Evolutionary conservation across 2,329 filamentous ascomycete genomes (phyloP).

Genomic region (Metarhizium rileyi): DNA sequence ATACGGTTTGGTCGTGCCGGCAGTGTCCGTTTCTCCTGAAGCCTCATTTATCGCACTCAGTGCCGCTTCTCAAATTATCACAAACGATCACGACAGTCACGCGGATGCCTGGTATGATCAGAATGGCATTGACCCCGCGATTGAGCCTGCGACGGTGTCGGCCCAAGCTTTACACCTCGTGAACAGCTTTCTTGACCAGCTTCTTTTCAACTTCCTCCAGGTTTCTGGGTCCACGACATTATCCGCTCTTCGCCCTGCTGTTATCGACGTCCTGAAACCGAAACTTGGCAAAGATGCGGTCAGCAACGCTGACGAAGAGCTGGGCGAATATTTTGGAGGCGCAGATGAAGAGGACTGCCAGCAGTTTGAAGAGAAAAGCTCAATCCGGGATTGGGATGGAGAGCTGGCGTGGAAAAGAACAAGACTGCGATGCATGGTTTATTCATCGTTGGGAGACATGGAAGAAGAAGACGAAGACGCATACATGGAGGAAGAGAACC

Average conservation of each 20-base stretch:
- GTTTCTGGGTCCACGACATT: conserved; percentile 70
- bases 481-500: conserved; percentile 70
- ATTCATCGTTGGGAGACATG: conserved; percentile 90
- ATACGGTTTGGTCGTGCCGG: conserved; percentile 54
- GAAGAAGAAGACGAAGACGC: conserved; percentile 96
- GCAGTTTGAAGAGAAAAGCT: conserved; percentile 40
- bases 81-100: conserved; percentile 73
- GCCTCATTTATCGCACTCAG: conserved; percentile 82
- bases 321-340: conserved; percentile 77
- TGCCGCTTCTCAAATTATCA: conserved; percentile 85
- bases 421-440: conserved; percentile 92
- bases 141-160: conserved; percentile 64
- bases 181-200: conserved; percentile 88
- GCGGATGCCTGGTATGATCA: conserved; percentile 61
- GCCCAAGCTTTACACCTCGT: conserved; percentile 64
- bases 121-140: conserved; percentile 53
- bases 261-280: conserved; percentile 79
- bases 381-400: conserved; percentile 66
- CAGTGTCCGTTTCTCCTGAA: conserved; percentile 59
- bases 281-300: conserved; percentile 81
- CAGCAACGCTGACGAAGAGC: conserved; percentile 72
- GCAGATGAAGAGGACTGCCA: conserved; percentile 64
- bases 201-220: conserved; percentile 84
- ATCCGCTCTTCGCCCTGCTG: conserved; percentile 65
- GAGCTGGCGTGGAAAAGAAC: conserved; percentile 91